Evolutionary conservation across 2,329 filamentous ascomycete species (phyloP), one percentile per base, ranked within the genome.

Genomic region (Botrytis pseudocinerea): DNA sequence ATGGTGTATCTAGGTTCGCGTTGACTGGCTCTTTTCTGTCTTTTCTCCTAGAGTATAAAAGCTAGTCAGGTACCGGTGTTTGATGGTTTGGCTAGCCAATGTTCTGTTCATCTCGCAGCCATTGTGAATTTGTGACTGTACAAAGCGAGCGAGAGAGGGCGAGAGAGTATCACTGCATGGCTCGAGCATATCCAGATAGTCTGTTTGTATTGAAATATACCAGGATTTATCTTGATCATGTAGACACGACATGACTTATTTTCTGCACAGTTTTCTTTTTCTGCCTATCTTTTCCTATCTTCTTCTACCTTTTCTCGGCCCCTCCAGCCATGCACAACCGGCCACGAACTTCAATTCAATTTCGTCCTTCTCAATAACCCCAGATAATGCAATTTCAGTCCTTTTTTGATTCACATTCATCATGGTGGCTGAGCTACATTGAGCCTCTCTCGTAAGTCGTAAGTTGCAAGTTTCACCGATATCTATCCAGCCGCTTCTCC

Each of bases 51-150:
- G 16, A 22, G 10, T 9, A 18, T 20, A n/a, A 42, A 8, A 9
- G 60, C 42, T 62, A 42, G 60, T 62, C 35, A 42, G 60, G 60
- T 42, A 28, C 60, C 60, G 16, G 60, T 42, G 60, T 63, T 63
- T 63, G 60, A n/a, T 63, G 38, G 38, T 63, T 63, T 42, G 60
- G 10, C 38, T 42, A 38, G 38, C 42, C n/a, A 22, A 42, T 63
- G 38, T 12, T n/a, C 16, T 38, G 38, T 62, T 62, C 60, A 62
- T 62, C 32, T n/a, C 32, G 38, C 12, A 14, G 57, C 32, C 20
- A 54, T n/a, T 6, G 48, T 54, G 25, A 54, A 38, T 38, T 12
- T 16, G 25, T n/a, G 6, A 5, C 12, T 7, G 12, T 3, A 25
- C 1, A 59, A 10, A 32, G 14, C 4, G 57, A 38, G 28, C 2